Base-by-base conservation (phyloP, 805 yeast genomes). In the Candida palmyrensis region DNA sequence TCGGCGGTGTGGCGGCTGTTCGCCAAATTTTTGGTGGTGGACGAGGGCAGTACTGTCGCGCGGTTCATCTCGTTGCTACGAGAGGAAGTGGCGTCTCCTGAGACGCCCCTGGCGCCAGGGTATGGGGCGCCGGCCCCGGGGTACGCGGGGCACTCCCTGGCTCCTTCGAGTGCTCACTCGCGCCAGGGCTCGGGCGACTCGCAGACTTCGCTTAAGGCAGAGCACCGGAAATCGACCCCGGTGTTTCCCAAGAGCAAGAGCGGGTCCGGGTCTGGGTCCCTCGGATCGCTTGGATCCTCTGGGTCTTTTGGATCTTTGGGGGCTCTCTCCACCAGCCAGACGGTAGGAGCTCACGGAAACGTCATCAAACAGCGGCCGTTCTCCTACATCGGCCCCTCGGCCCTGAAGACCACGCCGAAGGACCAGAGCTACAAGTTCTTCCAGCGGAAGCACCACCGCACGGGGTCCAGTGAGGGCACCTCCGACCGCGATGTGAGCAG, bases 361-460 rank as follows among this genome's bases (percentile, higher is more conserved):
- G 15, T 23, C 12, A 21, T 48, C 4, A 59, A 48, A 16, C 68
- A 51, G 20, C 37, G 70, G 12, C 71, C 71, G 1, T 57, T 48
- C 37, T 63, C 70, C 3, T 65, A 62, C 35, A 43, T 62, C 5
- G 68, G 62, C 18, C 59, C 65, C 2, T 39, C 50, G 5, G 36
- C 45, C 5, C 31, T 37, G 12, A 57, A 57, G 35, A 24, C 17
- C 11, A 29, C 20, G 25, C 26, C 20, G 6, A 9, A 25, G 6
- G 10, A 25, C 6, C 29, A 31, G 12, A 7, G 24, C 3, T 59
- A 59, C 24, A 71, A 72, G 18, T 67, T 81, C 33, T 80, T 81
- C 58, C n/a, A n/a, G n/a, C 64, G 82, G 42, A 71, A 79, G 40
- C 86, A 79, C 45, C 68, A 73, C 30, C 70, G 83, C 36, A 71